A percentile compares a stretch with the other conserved stretches of the same genome.
Evolutionary conservation across 148 eudicot genomes (phyloP).

Genomic region (Cornus suecica): DNA sequence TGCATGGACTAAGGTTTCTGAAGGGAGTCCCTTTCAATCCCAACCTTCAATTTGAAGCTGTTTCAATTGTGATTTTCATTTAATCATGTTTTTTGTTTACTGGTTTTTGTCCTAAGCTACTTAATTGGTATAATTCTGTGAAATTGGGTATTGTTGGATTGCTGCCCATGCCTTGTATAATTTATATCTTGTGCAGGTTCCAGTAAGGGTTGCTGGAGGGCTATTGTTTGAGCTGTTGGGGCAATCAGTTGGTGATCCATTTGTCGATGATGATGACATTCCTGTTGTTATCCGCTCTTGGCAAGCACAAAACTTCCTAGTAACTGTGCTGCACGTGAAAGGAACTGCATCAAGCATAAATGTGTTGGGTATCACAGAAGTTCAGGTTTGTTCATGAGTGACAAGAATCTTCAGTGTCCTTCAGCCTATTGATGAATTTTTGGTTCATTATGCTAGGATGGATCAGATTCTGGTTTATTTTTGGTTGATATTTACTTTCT

Average conservation of each 20-base stretch:
- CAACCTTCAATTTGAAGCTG: background rate
- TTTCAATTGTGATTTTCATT: background rate
- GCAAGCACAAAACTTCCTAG: constrained; percentile 87
- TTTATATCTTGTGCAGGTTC: constrained; percentile 43
- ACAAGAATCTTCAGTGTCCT: background rate
- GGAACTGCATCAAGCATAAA: constrained; percentile 66
- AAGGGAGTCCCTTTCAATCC: background rate
- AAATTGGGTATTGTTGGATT: background rate
- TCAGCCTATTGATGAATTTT: background rate
- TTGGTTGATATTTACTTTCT: too few species aligned
- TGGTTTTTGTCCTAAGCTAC: background rate
- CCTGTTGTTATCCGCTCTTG: constrained; percentile 92
- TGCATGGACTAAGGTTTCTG: too few species aligned
- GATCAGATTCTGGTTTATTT: background rate
- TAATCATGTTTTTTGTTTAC: too few species aligned
- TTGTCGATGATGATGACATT: constrained; percentile 70
- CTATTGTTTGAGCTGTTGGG: constrained; percentile 91
- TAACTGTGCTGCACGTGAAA: constrained; percentile 78
- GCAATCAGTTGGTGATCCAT: constrained; percentile 89
- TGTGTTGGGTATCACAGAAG: constrained; percentile 87
- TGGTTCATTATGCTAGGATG: constrained; percentile 1
- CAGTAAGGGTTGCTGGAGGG: constrained; percentile 94
- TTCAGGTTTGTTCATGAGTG: constrained; percentile 47
- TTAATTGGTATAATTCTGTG: background rate
- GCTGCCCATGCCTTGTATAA: background rate